phyloP scores from a whole-genome alignment of 345 rosid genomes.

The Acer negundo region DNA sequence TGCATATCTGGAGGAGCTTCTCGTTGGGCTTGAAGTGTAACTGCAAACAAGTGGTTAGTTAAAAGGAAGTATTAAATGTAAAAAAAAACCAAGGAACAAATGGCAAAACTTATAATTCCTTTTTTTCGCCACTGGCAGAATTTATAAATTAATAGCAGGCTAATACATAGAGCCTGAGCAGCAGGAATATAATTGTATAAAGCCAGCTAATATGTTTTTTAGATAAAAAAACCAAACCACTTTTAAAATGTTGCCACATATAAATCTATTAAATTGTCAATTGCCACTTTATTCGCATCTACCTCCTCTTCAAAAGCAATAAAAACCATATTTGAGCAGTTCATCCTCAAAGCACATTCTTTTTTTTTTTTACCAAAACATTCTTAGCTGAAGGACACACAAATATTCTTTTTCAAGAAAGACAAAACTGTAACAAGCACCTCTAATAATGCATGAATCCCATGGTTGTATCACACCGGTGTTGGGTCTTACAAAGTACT shows the following conservation, averaged over 20 bases:
- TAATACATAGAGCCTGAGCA: not conserved
- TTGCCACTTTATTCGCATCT: not conserved
- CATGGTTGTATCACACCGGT: conserved; percentile 81
- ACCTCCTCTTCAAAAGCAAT: not conserved
- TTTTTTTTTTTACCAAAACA: conserved; percentile 1
- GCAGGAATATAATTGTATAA: not conserved
- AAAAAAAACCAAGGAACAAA: conserved; percentile 10
- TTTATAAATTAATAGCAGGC: not conserved
- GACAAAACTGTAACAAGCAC: conserved; percentile 34
- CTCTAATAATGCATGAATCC: conserved; percentile 74
- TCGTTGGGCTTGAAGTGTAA: conserved; percentile 87
- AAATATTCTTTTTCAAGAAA: not conserved
- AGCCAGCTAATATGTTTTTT: conserved; percentile 2
- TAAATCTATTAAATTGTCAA: not conserved
- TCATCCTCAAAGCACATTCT: not conserved
- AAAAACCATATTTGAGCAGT: not conserved
- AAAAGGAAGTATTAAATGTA: conserved; percentile 7
- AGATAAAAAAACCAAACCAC: not conserved
- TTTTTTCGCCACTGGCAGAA: not conserved
- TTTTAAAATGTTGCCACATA: not conserved
- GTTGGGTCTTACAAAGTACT: conserved; percentile 97
- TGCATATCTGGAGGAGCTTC: conserved; percentile 87
- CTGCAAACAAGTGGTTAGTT: conserved; percentile 42
- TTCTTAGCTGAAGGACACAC: not conserved
- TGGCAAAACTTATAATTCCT: not conserved